Percentiles rank a stretch among this genome's conserved stretches.
These are phyloP conservation scores for Clarkia xantiana DNA, from an alignment of 345 rosid genomes.

Conservation along the genomic window DNA sequence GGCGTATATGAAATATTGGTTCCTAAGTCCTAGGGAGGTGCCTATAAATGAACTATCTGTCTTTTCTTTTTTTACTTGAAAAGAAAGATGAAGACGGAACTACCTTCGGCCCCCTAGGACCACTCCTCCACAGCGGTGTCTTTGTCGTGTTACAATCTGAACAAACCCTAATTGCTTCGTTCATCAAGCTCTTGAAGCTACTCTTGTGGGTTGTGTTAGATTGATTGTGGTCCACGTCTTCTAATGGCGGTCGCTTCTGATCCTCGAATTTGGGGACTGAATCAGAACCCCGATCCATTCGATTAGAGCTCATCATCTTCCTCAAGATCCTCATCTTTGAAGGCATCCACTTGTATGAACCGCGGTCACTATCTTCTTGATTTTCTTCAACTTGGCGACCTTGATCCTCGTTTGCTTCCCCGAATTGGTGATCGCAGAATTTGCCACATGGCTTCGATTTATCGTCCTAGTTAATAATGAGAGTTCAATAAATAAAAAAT, in stretches of 20 bases:
- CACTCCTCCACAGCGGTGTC: constrained; percentile 97
- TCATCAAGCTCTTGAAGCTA: constrained; percentile 11
- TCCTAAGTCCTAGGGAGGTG: too few relatives aligned
- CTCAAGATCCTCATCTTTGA: constrained; percentile 77
- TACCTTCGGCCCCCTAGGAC: constrained; percentile 94
- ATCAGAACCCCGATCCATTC: neutral
- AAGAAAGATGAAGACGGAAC: neutral
- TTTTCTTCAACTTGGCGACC: neutral
- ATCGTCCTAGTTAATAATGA: too few relatives aligned
- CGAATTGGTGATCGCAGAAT: neutral
- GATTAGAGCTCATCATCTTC: constrained; percentile 44
- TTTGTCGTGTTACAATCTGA: constrained; percentile 85
- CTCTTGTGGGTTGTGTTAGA: constrained; percentile 18
- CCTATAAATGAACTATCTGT: too few relatives aligned
- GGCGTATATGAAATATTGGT: too few relatives aligned
- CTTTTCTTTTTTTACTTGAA: too few relatives aligned
- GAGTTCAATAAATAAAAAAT: too few relatives aligned
- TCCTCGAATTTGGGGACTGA: constrained; percentile 15
- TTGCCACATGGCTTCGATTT: neutral
- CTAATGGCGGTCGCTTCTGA: constrained; percentile 14
- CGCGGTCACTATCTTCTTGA: neutral
- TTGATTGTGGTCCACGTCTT: constrained; percentile 15
- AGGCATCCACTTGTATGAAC: constrained; percentile 60
- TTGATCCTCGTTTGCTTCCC: neutral
- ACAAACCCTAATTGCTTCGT: constrained; percentile 49